Base-by-base conservation (phyloP, 805 yeast species). In the Metschnikowia reukaufii region DNA sequence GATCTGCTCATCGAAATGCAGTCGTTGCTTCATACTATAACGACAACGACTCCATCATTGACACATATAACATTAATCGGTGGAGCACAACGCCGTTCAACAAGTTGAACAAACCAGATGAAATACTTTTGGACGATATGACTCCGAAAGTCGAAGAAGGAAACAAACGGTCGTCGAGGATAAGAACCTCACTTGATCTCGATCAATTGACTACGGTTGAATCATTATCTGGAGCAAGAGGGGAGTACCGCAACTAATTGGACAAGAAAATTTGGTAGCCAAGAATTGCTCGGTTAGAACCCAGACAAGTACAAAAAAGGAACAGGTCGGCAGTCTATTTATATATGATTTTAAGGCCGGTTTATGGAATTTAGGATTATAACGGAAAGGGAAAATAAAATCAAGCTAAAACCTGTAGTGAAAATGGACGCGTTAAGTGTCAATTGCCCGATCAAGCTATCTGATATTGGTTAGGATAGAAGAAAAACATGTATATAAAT, bases 121-220 rank as follows among this genome's bases (percentile, higher is more conserved):
- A 77, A 49, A 78, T 78, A 45, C 75, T 76, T 25, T 60, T 78
- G 74, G 74, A 76, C 23, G 72, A 71, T 40, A 36, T 48, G 43
- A 38, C 44, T 15, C 44, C 52, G 6, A 19, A 36, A 31, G 29
- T 40, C 6, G 49, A 50, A 20, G 57, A 27, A 6, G 25, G 29
- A 9, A 36, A 63, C 2, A 58, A 64, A 39, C 46, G 50, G 32
- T 49, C 53, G 16, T 38, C 55, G 17, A 48, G 49, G 10, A 48
- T 67, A 4, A 65, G 74, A 38, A 60, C 73, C 10, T 70, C 74
- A 48, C 48, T 71, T 47, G 76, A 71, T 16, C 39, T 70, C 16
- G 68, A 68, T 12, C 74, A 64, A 16, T 43, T 71, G 25, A 63
- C 69, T 2, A 67, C 69, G 12, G 67, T 69, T 6, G 63, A 61